Percentiles rank a stretch among this genome's conserved stretches.
Evolutionary conservation across 306 rosid species (phyloP).

Genomic region (Castanopsis chinensis): DNA sequence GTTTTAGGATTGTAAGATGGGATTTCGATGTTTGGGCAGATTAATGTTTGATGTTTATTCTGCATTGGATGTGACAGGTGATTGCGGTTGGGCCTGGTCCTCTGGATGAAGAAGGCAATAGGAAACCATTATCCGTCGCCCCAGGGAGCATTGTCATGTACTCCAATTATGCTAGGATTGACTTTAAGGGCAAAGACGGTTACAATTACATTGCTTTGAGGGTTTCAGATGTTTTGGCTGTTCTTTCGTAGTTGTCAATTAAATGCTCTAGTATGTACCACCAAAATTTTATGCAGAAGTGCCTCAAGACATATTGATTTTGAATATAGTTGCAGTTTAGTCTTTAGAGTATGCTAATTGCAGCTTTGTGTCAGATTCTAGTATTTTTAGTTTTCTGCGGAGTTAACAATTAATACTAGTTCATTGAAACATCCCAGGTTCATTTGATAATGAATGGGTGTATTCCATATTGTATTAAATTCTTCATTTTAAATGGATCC

Average conservation of each 20-base stretch:
- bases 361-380: not conserved
- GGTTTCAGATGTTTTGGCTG: constrained; percentile 75
- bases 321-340: constrained; percentile 18
- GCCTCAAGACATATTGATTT: constrained; percentile 17
- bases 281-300: constrained; percentile 5
- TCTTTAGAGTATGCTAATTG: constrained; percentile 29
- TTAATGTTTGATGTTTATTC: not conserved
- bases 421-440: too few species aligned
- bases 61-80: constrained; percentile 47
- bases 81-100: constrained; percentile 81
- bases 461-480: too few species aligned
- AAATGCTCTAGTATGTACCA: constrained; percentile 2
- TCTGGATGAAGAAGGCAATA: constrained; percentile 75
- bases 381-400: not conserved
- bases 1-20: not conserved
- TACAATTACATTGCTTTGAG: constrained; percentile 62
- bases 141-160: constrained; percentile 70
- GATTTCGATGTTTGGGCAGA: not conserved
- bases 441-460: too few species aligned
- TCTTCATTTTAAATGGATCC: too few species aligned
- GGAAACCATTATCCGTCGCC: constrained; percentile 46
- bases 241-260: constrained; percentile 49
- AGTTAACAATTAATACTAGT: too few species aligned
- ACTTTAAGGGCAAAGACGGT: constrained; percentile 93
- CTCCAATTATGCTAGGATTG: constrained; percentile 84